A percentile compares a stretch with the other conserved stretches of the same genome.
phyloP scores from a whole-genome alignment of 768 basidiomycete genomes.

The Dioszegia hungarica region DNA sequence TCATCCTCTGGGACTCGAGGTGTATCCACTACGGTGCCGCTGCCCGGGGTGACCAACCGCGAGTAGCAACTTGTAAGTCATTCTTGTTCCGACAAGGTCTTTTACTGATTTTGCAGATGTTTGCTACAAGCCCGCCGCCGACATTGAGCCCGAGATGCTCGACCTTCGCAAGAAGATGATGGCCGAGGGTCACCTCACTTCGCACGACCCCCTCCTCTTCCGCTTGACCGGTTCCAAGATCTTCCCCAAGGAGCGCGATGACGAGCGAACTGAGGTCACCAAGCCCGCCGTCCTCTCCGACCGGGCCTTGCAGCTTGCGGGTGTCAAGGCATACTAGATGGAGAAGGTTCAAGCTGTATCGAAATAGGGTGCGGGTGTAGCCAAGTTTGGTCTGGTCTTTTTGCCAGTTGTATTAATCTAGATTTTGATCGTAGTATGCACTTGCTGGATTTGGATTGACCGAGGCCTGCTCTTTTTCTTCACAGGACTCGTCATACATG shows the following conservation, averaged over 20 bases:
- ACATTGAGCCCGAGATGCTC: constrained; percentile 22
- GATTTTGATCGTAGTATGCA: neutral
- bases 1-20: constrained; percentile 48
- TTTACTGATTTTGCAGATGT: constrained; percentile 24
- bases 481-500: too few species aligned
- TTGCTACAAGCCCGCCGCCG: constrained; percentile 45
- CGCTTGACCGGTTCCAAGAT: constrained; percentile 12
- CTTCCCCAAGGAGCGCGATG: neutral
- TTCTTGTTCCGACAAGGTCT: neutral
- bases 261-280: constrained; percentile 12
- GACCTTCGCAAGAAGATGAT: constrained; percentile 23
- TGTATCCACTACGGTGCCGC: constrained; percentile 46
- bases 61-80: constrained; percentile 44
- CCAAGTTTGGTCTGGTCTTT: neutral
- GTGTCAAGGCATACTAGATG: constrained; percentile 18
- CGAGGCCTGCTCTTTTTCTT: too few species aligned
- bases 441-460: neutral
- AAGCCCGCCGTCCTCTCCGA: constrained; percentile 15
- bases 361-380: neutral
- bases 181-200: constrained; percentile 24
- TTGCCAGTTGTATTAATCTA: neutral
- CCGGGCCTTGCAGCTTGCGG: constrained; percentile 19
- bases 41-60: constrained; percentile 29
- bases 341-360: constrained; percentile 3
- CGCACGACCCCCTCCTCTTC: constrained; percentile 37